Evolutionary conservation across 129 eudicot species (phyloP).

Genomic region (Sambucus nigra): DNA sequence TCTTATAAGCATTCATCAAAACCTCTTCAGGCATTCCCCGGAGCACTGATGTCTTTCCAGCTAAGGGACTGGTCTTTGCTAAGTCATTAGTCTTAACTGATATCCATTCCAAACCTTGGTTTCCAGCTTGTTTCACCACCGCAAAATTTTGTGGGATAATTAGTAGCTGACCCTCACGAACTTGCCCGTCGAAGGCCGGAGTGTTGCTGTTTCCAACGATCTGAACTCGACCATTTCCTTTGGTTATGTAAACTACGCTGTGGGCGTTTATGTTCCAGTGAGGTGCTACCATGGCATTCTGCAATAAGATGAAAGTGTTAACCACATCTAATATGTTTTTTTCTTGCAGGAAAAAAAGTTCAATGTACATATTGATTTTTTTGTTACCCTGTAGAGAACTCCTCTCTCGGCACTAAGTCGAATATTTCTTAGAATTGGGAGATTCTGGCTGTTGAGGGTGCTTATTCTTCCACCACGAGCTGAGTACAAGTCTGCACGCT

Average conservation of each 20-base stretch:
- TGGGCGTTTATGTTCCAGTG: conserved; percentile 25
- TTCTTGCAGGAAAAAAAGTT: neutral
- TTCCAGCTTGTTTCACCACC: conserved; percentile 27
- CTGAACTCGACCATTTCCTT: conserved; percentile 17
- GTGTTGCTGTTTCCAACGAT: conserved; percentile 11
- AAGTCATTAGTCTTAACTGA: conserved; percentile 40
- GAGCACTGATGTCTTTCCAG: conserved; percentile 30
- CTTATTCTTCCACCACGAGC: conserved; percentile 24
- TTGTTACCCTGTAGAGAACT: conserved; percentile 19
- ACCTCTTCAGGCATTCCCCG: conserved; percentile 44
- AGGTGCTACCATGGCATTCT: conserved; percentile 19
- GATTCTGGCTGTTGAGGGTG: conserved; percentile 33
- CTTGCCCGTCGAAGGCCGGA: conserved; percentile 21
- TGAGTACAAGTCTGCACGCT: conserved; percentile 22
- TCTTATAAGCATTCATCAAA: conserved; percentile 18
- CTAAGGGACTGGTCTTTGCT: conserved; percentile 28
- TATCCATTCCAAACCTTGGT: conserved; percentile 28
- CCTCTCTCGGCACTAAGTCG: conserved; percentile 27
- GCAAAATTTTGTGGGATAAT: conserved; percentile 25
- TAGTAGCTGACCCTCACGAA: conserved; percentile 16
- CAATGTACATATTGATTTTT: neutral
- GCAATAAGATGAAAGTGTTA: no score
- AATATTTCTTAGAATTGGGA: conserved; percentile 26
- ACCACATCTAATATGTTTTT: neutral
- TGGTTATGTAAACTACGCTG: conserved; percentile 9